Conservation (phyloP, 169 alveolate genomes). For the Cryptosporidium felis region DNA sequence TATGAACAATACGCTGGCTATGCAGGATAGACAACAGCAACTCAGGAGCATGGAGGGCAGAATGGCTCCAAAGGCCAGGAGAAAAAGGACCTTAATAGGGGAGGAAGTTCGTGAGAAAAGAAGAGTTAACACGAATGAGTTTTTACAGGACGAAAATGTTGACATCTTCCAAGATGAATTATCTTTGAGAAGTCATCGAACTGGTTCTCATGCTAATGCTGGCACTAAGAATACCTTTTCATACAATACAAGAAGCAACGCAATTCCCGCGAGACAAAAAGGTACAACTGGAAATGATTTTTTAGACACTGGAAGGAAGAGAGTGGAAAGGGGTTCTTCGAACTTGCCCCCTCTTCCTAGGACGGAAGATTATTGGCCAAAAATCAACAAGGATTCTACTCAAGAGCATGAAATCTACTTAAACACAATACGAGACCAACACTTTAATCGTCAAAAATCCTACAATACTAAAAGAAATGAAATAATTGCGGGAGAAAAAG, state of each 20-base stretch:
- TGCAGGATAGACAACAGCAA: conserved; percentile 21
- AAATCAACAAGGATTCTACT: conserved; percentile 26
- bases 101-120: not conserved
- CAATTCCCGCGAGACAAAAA: not conserved
- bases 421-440: conserved; percentile 27
- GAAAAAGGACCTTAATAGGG: conserved; percentile 32
- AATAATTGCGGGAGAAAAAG: not conserved
- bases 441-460: not conserved
- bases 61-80: not conserved
- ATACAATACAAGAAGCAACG: conserved; percentile 32
- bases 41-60: not conserved
- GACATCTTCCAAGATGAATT: conserved; percentile 62
- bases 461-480: not conserved
- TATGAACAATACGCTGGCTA: conserved; percentile 3
- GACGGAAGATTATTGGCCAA: conserved; percentile 69
- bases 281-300: not conserved
- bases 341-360: conserved; percentile 66
- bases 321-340: conserved; percentile 45
- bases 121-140: not conserved
- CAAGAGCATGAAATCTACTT: conserved; percentile 55
- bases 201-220: not conserved
- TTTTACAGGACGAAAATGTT: not conserved
- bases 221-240: not conserved
- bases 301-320: not conserved
- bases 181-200: not conserved